Evolutionary conservation across 2,329 filamentous ascomycete species (phyloP).

Genomic region (Fusarium sp.): DNA sequence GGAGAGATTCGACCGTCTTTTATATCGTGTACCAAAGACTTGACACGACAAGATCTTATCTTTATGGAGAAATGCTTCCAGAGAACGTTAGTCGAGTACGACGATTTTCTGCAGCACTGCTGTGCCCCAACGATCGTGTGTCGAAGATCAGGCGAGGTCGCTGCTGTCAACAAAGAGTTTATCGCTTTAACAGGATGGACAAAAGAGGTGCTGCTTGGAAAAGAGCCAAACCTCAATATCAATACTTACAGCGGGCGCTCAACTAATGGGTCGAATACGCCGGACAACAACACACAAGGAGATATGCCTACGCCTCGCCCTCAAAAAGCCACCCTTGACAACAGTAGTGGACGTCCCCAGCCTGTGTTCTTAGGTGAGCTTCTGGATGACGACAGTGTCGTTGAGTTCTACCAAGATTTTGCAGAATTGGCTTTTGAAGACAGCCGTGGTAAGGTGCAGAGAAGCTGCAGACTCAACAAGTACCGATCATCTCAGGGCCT

Average conservation of each 20-base stretch:
- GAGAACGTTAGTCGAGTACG: conserved; percentile 89
- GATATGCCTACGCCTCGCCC: conserved; percentile 65
- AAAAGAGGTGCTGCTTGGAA: conserved; percentile 87
- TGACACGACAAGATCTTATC: conserved; percentile 88
- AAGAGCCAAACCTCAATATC: conserved; percentile 87
- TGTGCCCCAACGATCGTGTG: conserved; percentile 93
- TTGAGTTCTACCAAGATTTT: conserved; percentile 97
- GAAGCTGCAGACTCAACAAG: conserved; percentile 87
- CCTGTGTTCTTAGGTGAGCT: conserved; percentile 93
- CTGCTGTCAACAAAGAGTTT: conserved; percentile 95
- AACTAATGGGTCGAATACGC: conserved; percentile 57
- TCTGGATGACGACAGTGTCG: conserved; percentile 91
- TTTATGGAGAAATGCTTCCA: conserved; percentile 99
- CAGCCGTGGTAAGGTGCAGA: conserved; percentile 84
- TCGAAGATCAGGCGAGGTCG: conserved; percentile 92
- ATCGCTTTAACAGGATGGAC: conserved; percentile 96
- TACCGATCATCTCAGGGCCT: conserved; percentile 80
- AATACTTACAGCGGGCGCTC: conserved; percentile 67
- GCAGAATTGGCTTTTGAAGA: conserved; percentile 92
- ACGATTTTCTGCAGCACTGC: conserved; percentile 89
- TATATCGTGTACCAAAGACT: conserved; percentile 89
- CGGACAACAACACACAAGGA: conserved; percentile 48
- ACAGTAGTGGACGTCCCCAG: conserved; percentile 67
- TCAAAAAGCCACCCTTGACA: conserved; percentile 58
- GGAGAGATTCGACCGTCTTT: conserved; percentile 93